A percentile compares a stretch with the other conserved stretches of the same genome.
These are phyloP conservation scores for Climacium dendroides DNA, from an alignment of 225 moss, liverwort and hornwort genomes.

Conservation along the genomic window DNA sequence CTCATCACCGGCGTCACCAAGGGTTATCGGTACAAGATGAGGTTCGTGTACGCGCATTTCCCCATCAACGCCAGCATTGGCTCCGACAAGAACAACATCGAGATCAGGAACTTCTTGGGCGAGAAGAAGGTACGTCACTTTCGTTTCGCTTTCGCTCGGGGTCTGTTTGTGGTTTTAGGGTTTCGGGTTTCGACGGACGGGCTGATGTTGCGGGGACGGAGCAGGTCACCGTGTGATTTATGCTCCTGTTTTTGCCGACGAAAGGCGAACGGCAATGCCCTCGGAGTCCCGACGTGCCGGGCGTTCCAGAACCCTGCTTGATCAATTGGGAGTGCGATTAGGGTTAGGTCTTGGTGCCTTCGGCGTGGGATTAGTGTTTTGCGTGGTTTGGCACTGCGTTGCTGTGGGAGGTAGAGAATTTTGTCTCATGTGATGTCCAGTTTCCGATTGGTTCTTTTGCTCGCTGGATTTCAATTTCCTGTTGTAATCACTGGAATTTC, in stretches of 20 bases:
- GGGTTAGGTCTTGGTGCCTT: background rate
- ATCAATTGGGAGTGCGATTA: background rate
- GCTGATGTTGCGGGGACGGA: background rate
- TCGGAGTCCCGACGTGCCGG: background rate
- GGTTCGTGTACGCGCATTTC: conserved; percentile 73
- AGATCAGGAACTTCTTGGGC: conserved; percentile 72
- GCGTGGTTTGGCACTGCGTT: background rate
- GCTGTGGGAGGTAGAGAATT: too few species aligned
- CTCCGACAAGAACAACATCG: conserved; percentile 49
- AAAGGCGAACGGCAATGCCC: background rate
- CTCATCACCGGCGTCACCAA: conserved; percentile 66
- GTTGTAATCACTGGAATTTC: background rate
- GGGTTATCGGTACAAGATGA: conserved; percentile 74
- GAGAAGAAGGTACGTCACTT: conserved; percentile 54
- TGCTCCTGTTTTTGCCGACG: background rate
- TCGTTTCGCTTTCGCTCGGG: background rate
- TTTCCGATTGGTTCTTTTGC: background rate
- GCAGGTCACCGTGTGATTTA: too few species aligned
- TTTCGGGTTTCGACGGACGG: background rate
- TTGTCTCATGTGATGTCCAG: background rate
- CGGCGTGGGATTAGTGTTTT: background rate
- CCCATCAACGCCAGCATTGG: conserved; percentile 74
- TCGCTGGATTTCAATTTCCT: background rate
- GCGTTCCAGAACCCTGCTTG: background rate
- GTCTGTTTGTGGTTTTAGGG: background rate